These are phyloP conservation scores for Neocucurbitaria cava DNA, from an alignment of 2,329 filamentous ascomycete species.

Conservation along the genomic window DNA sequence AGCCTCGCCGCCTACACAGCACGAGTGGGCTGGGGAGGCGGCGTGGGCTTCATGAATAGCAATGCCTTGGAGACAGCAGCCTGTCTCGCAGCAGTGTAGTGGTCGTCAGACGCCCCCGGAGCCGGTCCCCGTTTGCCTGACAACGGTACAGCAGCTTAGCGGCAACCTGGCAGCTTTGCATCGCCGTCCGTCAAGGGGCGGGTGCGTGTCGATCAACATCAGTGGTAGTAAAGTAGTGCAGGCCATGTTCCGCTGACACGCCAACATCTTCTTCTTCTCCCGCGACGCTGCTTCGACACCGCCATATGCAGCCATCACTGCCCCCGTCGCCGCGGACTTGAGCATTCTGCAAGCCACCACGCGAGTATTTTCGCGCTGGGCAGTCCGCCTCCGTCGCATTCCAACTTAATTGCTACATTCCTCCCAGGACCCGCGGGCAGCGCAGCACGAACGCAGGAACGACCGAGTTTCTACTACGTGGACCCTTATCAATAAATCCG, in stretches of 20 bases:
- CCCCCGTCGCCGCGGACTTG: not conserved
- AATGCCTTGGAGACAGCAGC: not conserved
- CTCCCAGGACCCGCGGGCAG: slow-evolving; percentile 14
- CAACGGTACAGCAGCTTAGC: not conserved
- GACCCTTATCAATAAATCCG: slow-evolving; percentile 26
- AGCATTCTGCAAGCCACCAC: slow-evolving; percentile 16
- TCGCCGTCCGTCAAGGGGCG: not conserved
- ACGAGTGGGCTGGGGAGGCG: not conserved
- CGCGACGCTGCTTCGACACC: not conserved
- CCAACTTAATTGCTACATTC: slow-evolving; percentile 12
- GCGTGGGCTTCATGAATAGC: not conserved
- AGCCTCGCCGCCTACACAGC: not conserved
- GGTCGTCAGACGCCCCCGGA: not conserved
- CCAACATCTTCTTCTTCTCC: not conserved
- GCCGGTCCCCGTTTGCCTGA: not conserved
- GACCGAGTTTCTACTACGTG: slow-evolving; percentile 23
- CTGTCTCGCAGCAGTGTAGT: not conserved
- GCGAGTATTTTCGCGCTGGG: slow-evolving; percentile 8
- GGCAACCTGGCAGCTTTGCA: not conserved
- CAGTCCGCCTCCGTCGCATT: slow-evolving; percentile 16
- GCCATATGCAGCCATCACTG: not conserved
- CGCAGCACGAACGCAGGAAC: slow-evolving; percentile 23
- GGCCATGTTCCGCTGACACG: not conserved
- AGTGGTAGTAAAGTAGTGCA: not conserved
- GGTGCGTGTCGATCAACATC: not conserved